Evolutionary conservation across 495 filamentous ascomycete species (phyloP).

Genomic region (Aspergillus hancockii): DNA sequence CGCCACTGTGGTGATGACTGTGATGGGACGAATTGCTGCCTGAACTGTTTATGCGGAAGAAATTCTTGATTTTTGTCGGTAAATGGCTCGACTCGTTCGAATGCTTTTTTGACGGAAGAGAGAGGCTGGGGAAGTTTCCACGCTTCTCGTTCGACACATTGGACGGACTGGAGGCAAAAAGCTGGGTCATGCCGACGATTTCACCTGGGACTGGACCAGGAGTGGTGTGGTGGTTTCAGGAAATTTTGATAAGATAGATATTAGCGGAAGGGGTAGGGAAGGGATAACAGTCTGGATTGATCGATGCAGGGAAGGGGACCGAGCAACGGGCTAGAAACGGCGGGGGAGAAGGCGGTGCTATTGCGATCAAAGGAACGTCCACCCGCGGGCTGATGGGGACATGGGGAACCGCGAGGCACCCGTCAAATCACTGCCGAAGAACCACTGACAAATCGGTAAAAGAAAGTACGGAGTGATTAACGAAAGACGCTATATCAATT

Average conservation of each 20-base stretch:
- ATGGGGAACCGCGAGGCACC: constrained; percentile 21
- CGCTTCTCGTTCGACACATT: constrained; percentile 48
- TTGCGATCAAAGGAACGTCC: constrained; percentile 23
- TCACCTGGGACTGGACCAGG: constrained; percentile 5
- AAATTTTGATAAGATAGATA: neutral
- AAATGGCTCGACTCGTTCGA: constrained; percentile 61
- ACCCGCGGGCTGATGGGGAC: constrained; percentile 28
- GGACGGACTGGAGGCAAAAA: constrained; percentile 47
- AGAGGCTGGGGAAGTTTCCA: constrained; percentile 46
- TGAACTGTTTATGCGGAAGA: constrained; percentile 90
- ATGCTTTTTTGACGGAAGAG: constrained; percentile 51
- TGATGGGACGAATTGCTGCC: constrained; percentile 51
- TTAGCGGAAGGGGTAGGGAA: neutral
- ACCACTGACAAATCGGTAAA: neutral
- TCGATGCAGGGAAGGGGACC: constrained; percentile 5
- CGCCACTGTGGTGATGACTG: constrained; percentile 27
- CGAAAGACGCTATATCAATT: constrained; percentile 7
- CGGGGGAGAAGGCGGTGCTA: constrained; percentile 22
- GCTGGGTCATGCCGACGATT: constrained; percentile 43
- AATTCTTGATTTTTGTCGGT: constrained; percentile 90
- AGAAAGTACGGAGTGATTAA: constrained; percentile 4
- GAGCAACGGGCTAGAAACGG: constrained; percentile 18
- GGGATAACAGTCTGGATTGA: constrained; percentile 1
- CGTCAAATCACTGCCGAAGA: constrained; percentile 5
- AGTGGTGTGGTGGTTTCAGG: neutral